Base-by-base conservation (phyloP, 768 basidiomycete genomes). In the Hericium alpestre region DNA sequence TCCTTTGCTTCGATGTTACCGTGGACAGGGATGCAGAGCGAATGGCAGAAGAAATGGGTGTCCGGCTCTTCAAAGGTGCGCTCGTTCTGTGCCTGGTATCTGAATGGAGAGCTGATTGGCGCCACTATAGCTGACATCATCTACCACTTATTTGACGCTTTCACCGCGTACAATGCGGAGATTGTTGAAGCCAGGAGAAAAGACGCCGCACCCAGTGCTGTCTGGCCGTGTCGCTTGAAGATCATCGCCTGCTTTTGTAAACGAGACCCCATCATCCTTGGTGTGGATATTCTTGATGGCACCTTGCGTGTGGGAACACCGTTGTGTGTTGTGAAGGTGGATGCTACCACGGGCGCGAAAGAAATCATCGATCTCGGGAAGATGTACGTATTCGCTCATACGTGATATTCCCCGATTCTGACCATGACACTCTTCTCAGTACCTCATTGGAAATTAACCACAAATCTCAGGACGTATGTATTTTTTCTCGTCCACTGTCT, bases 361-460 rank as follows among this genome's bases (percentile, higher is more conserved):
- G 91, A 94, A 38, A 87, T 93, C 60, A 84, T 97, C 54, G 81
- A 87, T 62, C 82, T 98, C 38, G 96, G 96, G 49, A 95, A 94
- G 71, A 87, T 99, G 94, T 95, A 67, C 70, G 87, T 72, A 41
- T 51, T 16, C 51, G 20, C 41, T 38, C 20, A 10, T 52, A 52
- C 27, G 60, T 43, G 25, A 7, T 15, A 23, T 48, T 22, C 50
- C 48, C 20, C 7, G 39, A 38, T n/a, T 40, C 54, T 41, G 22
- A 4, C 15, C 57, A 16, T 43, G 59, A 47, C 41, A 58, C 56
- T 56, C 47, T 13, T 62, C 52, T 16, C 60, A 96, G 94, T 59
- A 93, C 96, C 0, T 96, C 93, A 4, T 74, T 98, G 65, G 95
- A 99, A 71, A 96, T 97, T 69, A 98, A 99, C 68, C 94, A 98